Evolutionary conservation across 352 stramenopile species (phyloP).

Genomic region (Elongisporangium senticosum): DNA sequence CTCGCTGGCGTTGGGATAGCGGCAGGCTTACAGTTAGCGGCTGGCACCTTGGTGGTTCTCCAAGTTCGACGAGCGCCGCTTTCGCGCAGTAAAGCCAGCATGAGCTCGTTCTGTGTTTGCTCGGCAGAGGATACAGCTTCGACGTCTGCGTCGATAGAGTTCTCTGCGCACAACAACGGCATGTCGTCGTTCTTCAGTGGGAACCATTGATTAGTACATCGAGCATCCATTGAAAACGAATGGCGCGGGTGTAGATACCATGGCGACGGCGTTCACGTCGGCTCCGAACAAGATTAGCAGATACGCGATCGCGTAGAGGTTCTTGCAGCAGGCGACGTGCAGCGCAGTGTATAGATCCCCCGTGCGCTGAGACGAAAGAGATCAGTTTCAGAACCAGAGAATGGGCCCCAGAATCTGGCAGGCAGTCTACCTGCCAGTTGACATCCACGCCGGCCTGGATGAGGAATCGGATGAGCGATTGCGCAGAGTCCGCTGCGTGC

Average conservation of each 20-base stretch:
- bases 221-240: no score
- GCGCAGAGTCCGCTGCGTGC: constrained; percentile 27
- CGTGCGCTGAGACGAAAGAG: constrained; percentile 18
- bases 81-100: constrained; percentile 35
- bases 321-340: constrained; percentile 59
- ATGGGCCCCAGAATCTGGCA: no score
- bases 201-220: not conserved
- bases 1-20: not conserved
- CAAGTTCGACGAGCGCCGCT: constrained; percentile 49
- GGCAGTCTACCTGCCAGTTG: constrained; percentile 53
- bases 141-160: constrained; percentile 12
- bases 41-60: constrained; percentile 14
- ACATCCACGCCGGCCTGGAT: constrained; percentile 57
- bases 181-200: constrained; percentile 52
- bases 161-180: constrained; percentile 46
- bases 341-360: constrained; percentile 59
- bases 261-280: constrained; percentile 67
- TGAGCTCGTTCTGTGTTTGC: constrained; percentile 15
- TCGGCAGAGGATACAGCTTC: constrained; percentile 8
- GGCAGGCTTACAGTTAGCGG: not conserved
- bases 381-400: not conserved
- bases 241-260: constrained; percentile 15
- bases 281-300: constrained; percentile 64
- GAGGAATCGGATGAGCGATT: constrained; percentile 56
- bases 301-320: constrained; percentile 52